Base-by-base conservation (phyloP, 1,139 yeast genomes). In the Sugiyamaella pinicola region DNA sequence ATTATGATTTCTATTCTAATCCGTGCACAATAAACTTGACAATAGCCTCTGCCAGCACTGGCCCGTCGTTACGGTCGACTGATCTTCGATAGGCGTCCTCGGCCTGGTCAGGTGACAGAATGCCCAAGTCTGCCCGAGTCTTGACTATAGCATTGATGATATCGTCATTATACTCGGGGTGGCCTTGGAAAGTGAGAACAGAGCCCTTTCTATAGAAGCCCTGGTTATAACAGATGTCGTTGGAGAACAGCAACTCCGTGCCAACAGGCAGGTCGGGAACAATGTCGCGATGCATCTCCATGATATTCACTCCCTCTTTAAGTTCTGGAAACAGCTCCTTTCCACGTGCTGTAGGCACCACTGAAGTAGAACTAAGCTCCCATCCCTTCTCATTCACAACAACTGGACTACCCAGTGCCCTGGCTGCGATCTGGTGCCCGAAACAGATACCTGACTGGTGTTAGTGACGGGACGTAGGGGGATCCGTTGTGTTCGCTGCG, bases 351-450 rank as follows among this genome's bases (percentile, higher is more conserved):
- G 82, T 80, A 22, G 84, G 59, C 6, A 70, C 59, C n/a, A 87
- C 71, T 6, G 78, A 71, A 2, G 80, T 74, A 2, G 80, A 74
- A 0, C 95, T 90, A 47, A 80, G 71, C 67, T 89, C 96, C 88
- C 93, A 85, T 1, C 95, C 95, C 34, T 69, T 58, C 0, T 73
- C 67, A 66, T 83, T 86, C 55, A 82, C 73, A 5, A 73, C 81
- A 3, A 85, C 85, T 47, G 71, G 70, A 37, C 81, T 77, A 1
- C 89, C 93, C 46, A 87, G 69, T 5, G 85, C 82, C 54, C 84
- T 76, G 1, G 83, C 85, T 24, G 87, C 68, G 17, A 88, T 74
- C 66, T 90, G 97, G 67, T 89, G 96, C 2, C 96, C 97, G 67
- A 87, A 89, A 67, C 96, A 90, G 38, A 89, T 74, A 0, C 95